phyloP scores from a whole-genome alignment of 2,329 filamentous ascomycete species.

The Macrophomina phaseolina region DNA sequence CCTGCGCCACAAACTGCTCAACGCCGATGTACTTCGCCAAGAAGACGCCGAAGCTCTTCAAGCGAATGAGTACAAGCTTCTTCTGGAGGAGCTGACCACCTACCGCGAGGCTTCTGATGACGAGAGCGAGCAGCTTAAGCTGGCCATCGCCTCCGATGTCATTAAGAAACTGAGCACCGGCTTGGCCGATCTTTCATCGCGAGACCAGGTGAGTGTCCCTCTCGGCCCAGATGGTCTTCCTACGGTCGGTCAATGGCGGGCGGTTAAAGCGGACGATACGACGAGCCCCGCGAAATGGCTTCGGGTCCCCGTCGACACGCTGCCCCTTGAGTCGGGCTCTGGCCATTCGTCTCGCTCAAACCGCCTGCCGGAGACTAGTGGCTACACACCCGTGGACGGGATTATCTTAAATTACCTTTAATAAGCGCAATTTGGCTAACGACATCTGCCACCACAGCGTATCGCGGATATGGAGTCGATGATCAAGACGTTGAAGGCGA shows the following conservation, averaged over 20 bases:
- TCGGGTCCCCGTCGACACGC: neutral
- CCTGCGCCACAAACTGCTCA: conserved; percentile 41
- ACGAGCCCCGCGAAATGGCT: neutral
- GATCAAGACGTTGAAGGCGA: conserved; percentile 31
- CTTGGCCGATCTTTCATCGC: conserved; percentile 38
- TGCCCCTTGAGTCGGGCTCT: neutral
- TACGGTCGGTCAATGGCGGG: neutral
- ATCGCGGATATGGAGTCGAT: conserved; percentile 26
- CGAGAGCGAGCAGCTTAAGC: conserved; percentile 38
- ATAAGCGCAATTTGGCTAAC: neutral
- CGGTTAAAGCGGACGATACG: neutral
- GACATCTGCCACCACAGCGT: neutral
- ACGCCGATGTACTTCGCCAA: conserved; percentile 40
- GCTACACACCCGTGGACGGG: neutral
- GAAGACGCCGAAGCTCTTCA: conserved; percentile 41
- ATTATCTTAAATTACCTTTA: neutral
- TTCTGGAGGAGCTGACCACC: conserved; percentile 41
- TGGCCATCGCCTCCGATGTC: conserved; percentile 42
- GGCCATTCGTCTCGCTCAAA: neutral
- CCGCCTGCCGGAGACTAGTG: neutral
- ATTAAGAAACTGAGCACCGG: conserved; percentile 42
- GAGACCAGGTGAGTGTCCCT: conserved; percentile 16
- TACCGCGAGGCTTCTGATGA: conserved; percentile 41
- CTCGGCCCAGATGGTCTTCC: neutral
- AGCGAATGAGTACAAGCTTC: conserved; percentile 40